These are phyloP conservation scores for Zygosaccharomyces bisporus DNA, from an alignment of 805 yeast genomes.

Conservation along the genomic window DNA sequence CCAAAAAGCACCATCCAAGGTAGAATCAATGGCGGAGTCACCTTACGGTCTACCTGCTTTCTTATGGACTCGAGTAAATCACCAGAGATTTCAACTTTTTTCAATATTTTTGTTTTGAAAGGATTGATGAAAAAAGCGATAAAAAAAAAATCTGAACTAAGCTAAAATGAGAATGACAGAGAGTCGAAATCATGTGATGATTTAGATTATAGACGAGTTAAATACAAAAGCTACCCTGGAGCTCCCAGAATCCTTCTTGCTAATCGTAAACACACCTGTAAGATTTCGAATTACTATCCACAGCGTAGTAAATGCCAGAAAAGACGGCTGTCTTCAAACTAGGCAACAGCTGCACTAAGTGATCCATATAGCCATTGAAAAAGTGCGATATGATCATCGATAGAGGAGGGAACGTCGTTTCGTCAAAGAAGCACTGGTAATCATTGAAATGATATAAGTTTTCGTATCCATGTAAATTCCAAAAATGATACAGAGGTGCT, in stretches of 20 bases:
- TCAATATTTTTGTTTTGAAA: background rate
- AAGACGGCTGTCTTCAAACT: constrained; percentile 34
- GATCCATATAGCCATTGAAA: constrained; percentile 41
- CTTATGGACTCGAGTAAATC: background rate
- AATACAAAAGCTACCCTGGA: background rate
- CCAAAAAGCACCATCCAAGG: background rate
- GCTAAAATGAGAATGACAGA: background rate
- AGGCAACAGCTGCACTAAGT: constrained; percentile 36
- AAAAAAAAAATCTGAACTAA: background rate
- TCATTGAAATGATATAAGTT: constrained; percentile 40
- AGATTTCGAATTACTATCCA: constrained; percentile 16
- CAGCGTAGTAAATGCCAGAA: constrained; percentile 42
- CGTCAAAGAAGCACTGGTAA: constrained; percentile 43
- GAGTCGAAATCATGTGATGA: background rate
- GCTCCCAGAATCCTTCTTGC: background rate
- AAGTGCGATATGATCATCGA: constrained; percentile 46
- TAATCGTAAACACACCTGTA: constrained; percentile 30
- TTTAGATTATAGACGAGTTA: background rate
- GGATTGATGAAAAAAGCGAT: background rate
- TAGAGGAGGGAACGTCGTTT: constrained; percentile 41
- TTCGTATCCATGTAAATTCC: constrained; percentile 51
- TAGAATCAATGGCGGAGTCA: background rate
- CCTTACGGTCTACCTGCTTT: background rate
- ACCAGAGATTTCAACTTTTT: background rate
- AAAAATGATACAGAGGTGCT: constrained; percentile 37